A percentile compares a stretch with the other conserved stretches of the same genome.
These are phyloP conservation scores for Pichia californica DNA, from an alignment of 805 yeast species.

Conservation along the genomic window DNA sequence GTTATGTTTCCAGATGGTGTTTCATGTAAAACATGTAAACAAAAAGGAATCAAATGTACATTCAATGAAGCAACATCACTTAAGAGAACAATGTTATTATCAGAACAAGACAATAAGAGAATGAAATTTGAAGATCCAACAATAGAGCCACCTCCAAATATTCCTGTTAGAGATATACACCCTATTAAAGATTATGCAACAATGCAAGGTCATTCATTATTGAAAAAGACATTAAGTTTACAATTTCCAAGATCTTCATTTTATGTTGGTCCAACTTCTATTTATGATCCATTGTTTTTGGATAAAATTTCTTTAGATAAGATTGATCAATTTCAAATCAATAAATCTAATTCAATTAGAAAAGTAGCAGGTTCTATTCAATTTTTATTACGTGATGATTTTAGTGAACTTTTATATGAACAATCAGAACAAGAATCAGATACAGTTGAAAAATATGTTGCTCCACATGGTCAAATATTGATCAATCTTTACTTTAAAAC, in stretches of 20 bases:
- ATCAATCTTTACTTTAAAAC: constrained; percentile 77
- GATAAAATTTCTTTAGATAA: constrained; percentile 59
- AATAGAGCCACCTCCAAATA: constrained; percentile 33
- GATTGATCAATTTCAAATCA: constrained; percentile 74
- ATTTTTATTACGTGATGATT: constrained; percentile 77
- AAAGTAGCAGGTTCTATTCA: constrained; percentile 73
- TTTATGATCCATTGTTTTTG: constrained; percentile 67
- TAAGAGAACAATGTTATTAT: constrained; percentile 32
- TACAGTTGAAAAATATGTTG: constrained; percentile 72
- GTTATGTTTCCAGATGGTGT: constrained; percentile 56
- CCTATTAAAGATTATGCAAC: constrained; percentile 65
- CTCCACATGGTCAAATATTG: constrained; percentile 86
- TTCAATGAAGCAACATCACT: constrained; percentile 50
- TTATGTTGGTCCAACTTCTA: constrained; percentile 82
- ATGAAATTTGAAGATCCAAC: constrained; percentile 29
- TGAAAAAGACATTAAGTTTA: constrained; percentile 63
- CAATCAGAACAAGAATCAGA: constrained; percentile 74
- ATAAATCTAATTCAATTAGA: constrained; percentile 59
- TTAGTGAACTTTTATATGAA: constrained; percentile 59
- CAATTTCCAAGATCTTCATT: constrained; percentile 89
- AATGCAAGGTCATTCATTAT: constrained; percentile 55
- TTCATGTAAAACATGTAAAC: constrained; percentile 71
- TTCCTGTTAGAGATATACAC: constrained; percentile 42
- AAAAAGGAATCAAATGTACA: constrained; percentile 68
- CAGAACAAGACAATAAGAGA: constrained; percentile 22